These are phyloP conservation scores for Pelargonium fulgidum DNA, from an alignment of 441 rosid genomes.

Conservation along the genomic window DNA sequence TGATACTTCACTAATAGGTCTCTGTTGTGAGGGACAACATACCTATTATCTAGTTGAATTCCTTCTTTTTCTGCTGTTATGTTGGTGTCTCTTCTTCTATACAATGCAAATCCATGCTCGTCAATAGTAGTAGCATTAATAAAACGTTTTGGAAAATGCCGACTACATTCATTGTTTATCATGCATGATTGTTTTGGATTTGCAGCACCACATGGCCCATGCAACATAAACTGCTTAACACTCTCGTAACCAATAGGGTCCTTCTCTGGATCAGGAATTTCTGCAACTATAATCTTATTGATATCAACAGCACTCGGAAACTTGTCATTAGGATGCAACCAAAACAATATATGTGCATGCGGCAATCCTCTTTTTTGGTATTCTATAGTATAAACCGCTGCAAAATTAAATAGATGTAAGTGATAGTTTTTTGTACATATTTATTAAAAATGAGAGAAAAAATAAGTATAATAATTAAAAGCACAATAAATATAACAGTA, in stretches of 20 bases:
- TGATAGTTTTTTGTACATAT: neutral
- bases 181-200: neutral
- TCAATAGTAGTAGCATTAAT: neutral
- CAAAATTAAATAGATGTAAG: neutral
- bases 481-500: too few species aligned
- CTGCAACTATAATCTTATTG: neutral
- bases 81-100: neutral
- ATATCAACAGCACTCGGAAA: neutral
- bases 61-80: neutral
- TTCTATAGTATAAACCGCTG: slow-evolving; percentile 9
- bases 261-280: neutral
- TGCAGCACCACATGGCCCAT: slow-evolving; percentile 9
- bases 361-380: slow-evolving; percentile 18
- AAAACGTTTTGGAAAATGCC: slow-evolving; percentile 11
- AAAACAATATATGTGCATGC: slow-evolving; percentile 16
- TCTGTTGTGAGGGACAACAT: slow-evolving; percentile 14
- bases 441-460: too few species aligned
- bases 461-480: too few species aligned
- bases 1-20: neutral
- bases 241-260: neutral
- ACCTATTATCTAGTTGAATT: neutral
- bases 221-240: slow-evolving; percentile 13
- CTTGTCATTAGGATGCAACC: neutral
- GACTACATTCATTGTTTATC: neutral
- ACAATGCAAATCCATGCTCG: neutral